Conservation (phyloP, 164 flowering plant genomes). For the Protea cynaroides region DNA sequence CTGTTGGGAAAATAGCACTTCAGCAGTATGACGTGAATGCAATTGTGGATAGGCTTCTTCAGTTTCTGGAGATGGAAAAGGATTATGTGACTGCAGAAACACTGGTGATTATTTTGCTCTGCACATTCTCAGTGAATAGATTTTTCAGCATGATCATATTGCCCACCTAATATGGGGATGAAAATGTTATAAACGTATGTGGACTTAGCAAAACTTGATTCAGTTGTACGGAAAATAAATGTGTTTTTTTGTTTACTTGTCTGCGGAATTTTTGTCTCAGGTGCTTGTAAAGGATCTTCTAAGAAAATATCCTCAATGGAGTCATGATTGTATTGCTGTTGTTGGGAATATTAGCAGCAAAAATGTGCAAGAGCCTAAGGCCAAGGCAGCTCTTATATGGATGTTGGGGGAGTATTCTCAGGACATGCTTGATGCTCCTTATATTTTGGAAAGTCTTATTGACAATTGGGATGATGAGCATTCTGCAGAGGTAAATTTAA, state of each 20-base stretch:
- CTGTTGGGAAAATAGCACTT: constrained; percentile 97
- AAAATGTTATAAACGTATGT: not conserved
- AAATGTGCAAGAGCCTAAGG: constrained; percentile 94
- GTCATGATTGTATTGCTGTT: constrained; percentile 99
- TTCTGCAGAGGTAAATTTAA: constrained; percentile 74
- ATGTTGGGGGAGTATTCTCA: constrained; percentile 98
- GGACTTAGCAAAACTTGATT: not conserved
- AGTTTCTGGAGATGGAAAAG: constrained; percentile 99
- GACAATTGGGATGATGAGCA: constrained; percentile 96
- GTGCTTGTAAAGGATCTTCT: constrained; percentile 96
- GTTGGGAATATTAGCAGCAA: constrained; percentile 95
- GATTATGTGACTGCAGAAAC: constrained; percentile 99
- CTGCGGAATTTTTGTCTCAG: constrained; percentile 36
- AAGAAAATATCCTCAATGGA: constrained; percentile 99
- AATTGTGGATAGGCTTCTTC: constrained; percentile 98
- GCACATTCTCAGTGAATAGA: constrained; percentile 4
- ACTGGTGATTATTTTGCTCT: constrained; percentile 36
- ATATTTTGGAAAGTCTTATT: constrained; percentile 69
- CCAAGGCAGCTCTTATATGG: constrained; percentile 98
- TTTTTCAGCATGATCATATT: not conserved
- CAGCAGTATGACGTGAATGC: constrained; percentile 99
- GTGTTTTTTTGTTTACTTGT: constrained; percentile 2
- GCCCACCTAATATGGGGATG: too few relatives aligned
- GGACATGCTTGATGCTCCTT: constrained; percentile 95
- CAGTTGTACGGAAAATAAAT: too few relatives aligned